Conservation (phyloP, 1,284 basidiomycete species). For the Trichosporon sp. region DNA sequence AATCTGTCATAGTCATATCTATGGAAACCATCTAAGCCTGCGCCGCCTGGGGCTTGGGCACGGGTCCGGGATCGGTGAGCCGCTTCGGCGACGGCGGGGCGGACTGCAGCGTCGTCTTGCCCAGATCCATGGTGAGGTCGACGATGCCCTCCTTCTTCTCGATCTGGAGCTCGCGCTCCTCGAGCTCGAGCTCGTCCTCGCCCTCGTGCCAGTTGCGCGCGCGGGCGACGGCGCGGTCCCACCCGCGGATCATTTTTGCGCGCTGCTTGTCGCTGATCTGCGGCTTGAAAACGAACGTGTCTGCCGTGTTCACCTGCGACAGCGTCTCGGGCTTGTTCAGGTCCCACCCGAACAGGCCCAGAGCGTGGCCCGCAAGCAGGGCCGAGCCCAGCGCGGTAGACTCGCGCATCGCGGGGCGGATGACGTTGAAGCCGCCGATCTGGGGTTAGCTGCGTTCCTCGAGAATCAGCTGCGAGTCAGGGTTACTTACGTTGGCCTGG, state of each 20-base stretch:
- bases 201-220: conserved; percentile 68
- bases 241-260: conserved; percentile 68
- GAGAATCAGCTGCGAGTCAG: background rate
- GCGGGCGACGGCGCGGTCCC: conserved; percentile 82
- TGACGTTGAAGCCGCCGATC: conserved; percentile 85
- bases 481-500: conserved; percentile 68
- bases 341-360: conserved; percentile 93
- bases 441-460: conserved; percentile 21
- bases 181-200: conserved; percentile 27
- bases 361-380: conserved; percentile 86
- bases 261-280: conserved; percentile 63
- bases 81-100: background rate
- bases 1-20: background rate
- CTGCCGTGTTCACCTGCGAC: conserved; percentile 82
- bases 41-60: background rate
- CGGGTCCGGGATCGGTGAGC: background rate
- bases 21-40: background rate
- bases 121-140: conserved; percentile 16
- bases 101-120: conserved; percentile 1
- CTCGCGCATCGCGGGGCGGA: conserved; percentile 94
- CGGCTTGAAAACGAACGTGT: conserved; percentile 72
- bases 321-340: conserved; percentile 81
- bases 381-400: conserved; percentile 97
- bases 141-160: conserved; percentile 30
- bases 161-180: conserved; percentile 33